These are phyloP conservation scores for Globisporangium canariense DNA, from an alignment of 352 stramenopile species.

Conservation along the genomic window DNA sequence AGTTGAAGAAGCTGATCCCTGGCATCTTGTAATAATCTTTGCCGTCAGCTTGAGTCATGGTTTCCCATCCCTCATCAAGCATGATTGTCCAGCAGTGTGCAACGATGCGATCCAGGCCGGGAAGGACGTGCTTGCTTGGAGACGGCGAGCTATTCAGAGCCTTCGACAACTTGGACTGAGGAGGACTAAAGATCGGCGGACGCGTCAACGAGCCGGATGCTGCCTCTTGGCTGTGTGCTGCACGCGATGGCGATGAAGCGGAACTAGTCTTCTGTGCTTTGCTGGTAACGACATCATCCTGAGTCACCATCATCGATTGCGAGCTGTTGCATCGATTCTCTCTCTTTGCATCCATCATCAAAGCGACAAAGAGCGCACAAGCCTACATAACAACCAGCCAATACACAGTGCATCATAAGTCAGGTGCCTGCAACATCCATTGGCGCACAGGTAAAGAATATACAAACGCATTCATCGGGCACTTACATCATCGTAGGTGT, in stretches of 20 bases:
- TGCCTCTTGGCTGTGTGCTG: background rate
- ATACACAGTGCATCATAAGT: background rate
- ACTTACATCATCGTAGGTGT: conserved; percentile 24
- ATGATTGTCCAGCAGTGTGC: conserved; percentile 58
- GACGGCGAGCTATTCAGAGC: conserved; percentile 15
- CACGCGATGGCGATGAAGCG: conserved; percentile 2
- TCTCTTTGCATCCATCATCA: conserved; percentile 17
- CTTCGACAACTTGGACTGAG: conserved; percentile 15
- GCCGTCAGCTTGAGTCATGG: conserved; percentile 48
- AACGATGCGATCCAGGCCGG: conserved; percentile 24
- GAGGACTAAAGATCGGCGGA: conserved; percentile 16
- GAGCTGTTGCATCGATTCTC: background rate
- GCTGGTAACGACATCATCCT: background rate
- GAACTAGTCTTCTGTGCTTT: conserved; percentile 17
- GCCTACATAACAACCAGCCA: conserved; percentile 10
- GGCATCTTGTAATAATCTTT: conserved; percentile 69
- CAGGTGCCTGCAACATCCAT: background rate
- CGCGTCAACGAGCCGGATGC: conserved; percentile 5
- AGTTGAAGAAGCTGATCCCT: conserved; percentile 59
- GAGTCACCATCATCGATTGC: background rate
- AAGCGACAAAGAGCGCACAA: conserved; percentile 18
- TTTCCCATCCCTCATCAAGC: conserved; percentile 55
- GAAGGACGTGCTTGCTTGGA: conserved; percentile 20
- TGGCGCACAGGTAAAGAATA: background rate
- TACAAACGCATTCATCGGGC: background rate